Conservation (phyloP, 345 rosid species). For the Erucastrum elatum region DNA sequence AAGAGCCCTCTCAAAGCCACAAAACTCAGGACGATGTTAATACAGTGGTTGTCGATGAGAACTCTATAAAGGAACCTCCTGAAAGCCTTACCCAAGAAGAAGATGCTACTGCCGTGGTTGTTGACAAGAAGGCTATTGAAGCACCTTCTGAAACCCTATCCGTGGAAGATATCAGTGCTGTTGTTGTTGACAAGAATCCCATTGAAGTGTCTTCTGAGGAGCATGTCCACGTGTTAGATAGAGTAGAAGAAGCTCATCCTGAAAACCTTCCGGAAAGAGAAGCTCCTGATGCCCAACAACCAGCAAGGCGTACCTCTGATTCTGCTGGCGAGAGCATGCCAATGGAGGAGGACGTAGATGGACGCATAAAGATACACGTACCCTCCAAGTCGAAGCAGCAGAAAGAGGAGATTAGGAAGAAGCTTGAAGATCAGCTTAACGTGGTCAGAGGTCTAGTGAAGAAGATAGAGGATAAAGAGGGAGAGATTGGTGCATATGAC, state of each 20-base stretch:
- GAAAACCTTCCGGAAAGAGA: slow-evolving; percentile 38
- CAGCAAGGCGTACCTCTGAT: slow-evolving; percentile 13
- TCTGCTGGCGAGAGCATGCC: slow-evolving; percentile 45
- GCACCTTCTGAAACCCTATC: slow-evolving; percentile 39
- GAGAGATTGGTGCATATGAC: slow-evolving; percentile 47
- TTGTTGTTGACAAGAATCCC: slow-evolving; percentile 38
- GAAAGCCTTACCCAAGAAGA: slow-evolving; percentile 43
- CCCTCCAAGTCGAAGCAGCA: slow-evolving; percentile 59
- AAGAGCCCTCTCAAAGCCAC: slow-evolving; percentile 21
- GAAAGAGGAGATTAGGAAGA: slow-evolving; percentile 64
- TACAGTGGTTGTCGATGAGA: slow-evolving; percentile 38
- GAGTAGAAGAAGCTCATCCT: slow-evolving; percentile 20
- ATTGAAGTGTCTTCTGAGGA: slow-evolving; percentile 41
- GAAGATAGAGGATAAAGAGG: slow-evolving; percentile 81
- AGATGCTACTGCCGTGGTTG: slow-evolving; percentile 31
- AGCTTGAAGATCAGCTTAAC: slow-evolving; percentile 76
- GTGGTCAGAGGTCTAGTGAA: slow-evolving; percentile 71
- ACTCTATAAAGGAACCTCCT: slow-evolving; percentile 37
- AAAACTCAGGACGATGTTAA: slow-evolving; percentile 26
- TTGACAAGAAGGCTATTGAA: slow-evolving; percentile 40
- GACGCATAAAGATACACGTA: slow-evolving; percentile 57
- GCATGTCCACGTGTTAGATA: slow-evolving; percentile 29
- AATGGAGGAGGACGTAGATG: slow-evolving; percentile 46
- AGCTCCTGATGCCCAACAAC: neutral
- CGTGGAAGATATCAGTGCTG: slow-evolving; percentile 40